These are phyloP conservation scores for Termitomyces titanicus DNA, from an alignment of 768 basidiomycete species.

Conservation along the genomic window DNA sequence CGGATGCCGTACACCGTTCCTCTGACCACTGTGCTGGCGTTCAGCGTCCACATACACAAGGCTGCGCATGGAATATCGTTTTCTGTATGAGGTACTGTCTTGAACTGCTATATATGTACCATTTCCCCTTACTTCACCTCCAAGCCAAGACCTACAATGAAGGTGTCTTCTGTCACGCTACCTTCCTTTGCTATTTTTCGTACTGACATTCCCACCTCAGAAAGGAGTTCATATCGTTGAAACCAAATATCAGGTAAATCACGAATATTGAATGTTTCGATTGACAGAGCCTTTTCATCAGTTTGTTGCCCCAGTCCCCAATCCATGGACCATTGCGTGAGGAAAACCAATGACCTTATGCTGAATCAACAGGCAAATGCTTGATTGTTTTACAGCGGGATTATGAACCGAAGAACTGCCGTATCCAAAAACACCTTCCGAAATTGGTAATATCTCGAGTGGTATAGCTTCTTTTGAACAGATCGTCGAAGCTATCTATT, in stretches of 20 bases:
- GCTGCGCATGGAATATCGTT: not conserved
- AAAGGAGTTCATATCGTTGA: slow-evolving; percentile 9
- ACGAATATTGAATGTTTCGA: not conserved
- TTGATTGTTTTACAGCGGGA: slow-evolving; percentile 6
- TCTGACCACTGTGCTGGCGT: too few relatives aligned
- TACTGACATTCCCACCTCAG: not conserved
- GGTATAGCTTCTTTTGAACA: slow-evolving; percentile 14
- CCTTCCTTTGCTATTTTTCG: not conserved
- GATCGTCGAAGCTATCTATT: slow-evolving; percentile 9
- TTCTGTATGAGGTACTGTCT: slow-evolving; percentile 3
- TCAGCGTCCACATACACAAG: not conserved
- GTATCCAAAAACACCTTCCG: not conserved
- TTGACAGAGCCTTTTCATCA: slow-evolving; percentile 10
- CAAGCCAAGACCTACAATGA: not conserved
- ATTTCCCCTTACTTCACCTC: too few relatives aligned
- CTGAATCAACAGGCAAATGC: not conserved
- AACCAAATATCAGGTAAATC: slow-evolving; percentile 9
- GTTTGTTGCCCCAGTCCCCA: slow-evolving; percentile 2
- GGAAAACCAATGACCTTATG: not conserved
- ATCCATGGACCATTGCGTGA: slow-evolving; percentile 16
- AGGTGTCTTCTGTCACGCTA: not conserved
- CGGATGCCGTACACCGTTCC: too few relatives aligned
- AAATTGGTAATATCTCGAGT: not conserved
- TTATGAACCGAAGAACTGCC: not conserved
- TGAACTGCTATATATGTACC: not conserved